Evolutionary conservation across 1,284 basidiomycete genomes (phyloP).

Genomic region (Cryptococcus maquisensis): DNA sequence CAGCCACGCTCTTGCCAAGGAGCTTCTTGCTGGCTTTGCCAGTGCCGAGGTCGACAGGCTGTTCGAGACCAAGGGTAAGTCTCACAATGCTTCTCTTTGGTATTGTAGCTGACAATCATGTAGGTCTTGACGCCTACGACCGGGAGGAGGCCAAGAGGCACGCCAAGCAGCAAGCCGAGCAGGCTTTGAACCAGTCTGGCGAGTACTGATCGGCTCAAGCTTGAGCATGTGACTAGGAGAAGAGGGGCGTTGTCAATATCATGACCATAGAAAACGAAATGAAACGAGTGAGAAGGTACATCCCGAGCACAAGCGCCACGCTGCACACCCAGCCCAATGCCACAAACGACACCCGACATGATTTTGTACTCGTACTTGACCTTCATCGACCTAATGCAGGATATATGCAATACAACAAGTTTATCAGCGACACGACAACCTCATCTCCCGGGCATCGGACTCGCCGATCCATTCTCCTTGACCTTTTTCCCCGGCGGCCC

Average conservation of each 20-base stretch:
- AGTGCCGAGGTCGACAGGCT: constrained; percentile 47
- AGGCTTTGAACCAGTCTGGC: constrained; percentile 38
- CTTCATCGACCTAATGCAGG: not conserved
- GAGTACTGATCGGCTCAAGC: constrained; percentile 20
- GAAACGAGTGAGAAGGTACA: not conserved
- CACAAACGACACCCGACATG: not conserved
- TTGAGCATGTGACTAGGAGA: not conserved
- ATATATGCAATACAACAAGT: not conserved
- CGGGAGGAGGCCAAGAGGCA: constrained; percentile 42
- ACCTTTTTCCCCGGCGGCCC: not conserved
- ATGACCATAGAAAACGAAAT: not conserved
- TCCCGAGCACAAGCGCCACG: no score
- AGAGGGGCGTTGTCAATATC: not conserved
- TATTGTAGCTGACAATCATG: not conserved
- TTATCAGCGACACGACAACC: no score
- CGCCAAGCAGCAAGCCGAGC: constrained; percentile 30
- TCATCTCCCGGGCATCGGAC: constrained; percentile 11
- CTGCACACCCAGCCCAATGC: not conserved
- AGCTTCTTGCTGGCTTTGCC: constrained; percentile 47
- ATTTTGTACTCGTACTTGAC: not conserved
- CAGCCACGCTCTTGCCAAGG: constrained; percentile 40
- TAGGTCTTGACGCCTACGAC: constrained; percentile 41
- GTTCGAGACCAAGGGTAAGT: constrained; percentile 42
- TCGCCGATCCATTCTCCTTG: constrained; percentile 12
- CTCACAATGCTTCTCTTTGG: not conserved